Percentiles rank a stretch among this genome's conserved stretches.
Evolutionary conservation across 2,329 filamentous ascomycete species (phyloP).

Genomic region (Penicillium freii): DNA sequence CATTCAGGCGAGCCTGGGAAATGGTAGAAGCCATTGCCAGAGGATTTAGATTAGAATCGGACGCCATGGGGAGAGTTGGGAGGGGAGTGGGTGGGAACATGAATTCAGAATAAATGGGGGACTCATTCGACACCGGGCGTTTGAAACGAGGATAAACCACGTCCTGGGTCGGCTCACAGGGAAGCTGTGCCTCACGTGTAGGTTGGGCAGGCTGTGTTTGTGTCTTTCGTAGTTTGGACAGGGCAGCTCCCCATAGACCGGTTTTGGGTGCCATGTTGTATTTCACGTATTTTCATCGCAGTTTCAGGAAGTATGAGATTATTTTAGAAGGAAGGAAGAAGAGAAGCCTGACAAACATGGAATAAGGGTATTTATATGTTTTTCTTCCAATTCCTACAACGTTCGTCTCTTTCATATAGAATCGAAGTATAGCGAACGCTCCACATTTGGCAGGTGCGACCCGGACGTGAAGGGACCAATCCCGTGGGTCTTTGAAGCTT

Average conservation of each 20-base stretch:
- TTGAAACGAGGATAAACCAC: neutral
- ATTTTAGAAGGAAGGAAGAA: neutral
- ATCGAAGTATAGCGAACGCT: neutral
- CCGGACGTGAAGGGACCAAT: no score
- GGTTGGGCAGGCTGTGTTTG: neutral
- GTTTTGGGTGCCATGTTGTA: neutral
- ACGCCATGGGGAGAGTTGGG: constrained; percentile 17
- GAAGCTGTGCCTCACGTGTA: neutral
- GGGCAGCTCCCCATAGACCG: neutral
- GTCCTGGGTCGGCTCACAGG: neutral
- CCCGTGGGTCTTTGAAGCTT: no score
- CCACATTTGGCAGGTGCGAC: neutral
- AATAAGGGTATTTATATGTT: neutral
- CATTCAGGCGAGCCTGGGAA: neutral
- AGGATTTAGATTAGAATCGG: neutral
- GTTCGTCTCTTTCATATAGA: neutral
- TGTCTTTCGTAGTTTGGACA: neutral
- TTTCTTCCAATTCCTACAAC: neutral
- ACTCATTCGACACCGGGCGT: neutral
- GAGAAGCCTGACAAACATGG: neutral
- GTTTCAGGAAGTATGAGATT: neutral
- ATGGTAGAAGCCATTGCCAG: neutral
- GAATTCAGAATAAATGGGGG: neutral
- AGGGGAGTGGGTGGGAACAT: constrained; percentile 3
- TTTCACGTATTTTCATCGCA: neutral